A percentile compares a stretch with the other conserved stretches of the same genome.
Evolutionary conservation across 768 basidiomycete species (phyloP).

Genomic region (Suillus brevipes): DNA sequence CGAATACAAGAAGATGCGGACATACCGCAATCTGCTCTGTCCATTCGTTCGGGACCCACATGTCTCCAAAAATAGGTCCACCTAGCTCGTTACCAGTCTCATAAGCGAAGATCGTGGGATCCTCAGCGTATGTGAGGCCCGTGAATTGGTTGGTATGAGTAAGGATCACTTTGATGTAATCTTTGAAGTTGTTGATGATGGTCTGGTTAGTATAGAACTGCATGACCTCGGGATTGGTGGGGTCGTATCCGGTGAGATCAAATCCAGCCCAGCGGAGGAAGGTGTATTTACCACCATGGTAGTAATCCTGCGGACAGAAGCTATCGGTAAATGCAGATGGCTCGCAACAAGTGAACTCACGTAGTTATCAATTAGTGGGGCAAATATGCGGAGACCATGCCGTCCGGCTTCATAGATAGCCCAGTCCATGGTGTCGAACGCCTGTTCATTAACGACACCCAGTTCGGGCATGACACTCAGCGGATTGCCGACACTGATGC

Average conservation of each 20-base stretch:
- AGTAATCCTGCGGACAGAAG: conserved; percentile 17
- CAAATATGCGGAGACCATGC: conserved; percentile 16
- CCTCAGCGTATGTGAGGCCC: conserved; percentile 13
- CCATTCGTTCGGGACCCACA: conserved; percentile 12
- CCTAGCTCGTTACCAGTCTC: conserved; percentile 14
- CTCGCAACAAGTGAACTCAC: conserved; percentile 12
- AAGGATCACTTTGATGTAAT: conserved; percentile 40
- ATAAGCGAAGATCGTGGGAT: conserved; percentile 12
- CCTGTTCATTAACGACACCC: conserved; percentile 27
- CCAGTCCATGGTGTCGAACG: conserved; percentile 30
- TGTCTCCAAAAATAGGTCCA: conserved; percentile 7
- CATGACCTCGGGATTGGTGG: conserved; percentile 24
- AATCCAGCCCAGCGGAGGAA: conserved; percentile 27
- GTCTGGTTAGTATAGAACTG: conserved; percentile 50
- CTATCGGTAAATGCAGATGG: not conserved
- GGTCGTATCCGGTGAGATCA: conserved; percentile 23
- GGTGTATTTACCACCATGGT: conserved; percentile 33
- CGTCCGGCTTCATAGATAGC: conserved; percentile 20
- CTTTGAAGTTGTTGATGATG: conserved; percentile 48
- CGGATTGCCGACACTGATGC: conserved; percentile 29
- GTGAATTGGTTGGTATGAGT: conserved; percentile 20
- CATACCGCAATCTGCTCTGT: conserved; percentile 23
- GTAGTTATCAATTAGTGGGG: conserved; percentile 22
- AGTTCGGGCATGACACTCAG: conserved; percentile 29
- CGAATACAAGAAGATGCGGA: not conserved